Conservation (phyloP, 495 filamentous ascomycete genomes). For the Talaromyces proteolyticus region DNA sequence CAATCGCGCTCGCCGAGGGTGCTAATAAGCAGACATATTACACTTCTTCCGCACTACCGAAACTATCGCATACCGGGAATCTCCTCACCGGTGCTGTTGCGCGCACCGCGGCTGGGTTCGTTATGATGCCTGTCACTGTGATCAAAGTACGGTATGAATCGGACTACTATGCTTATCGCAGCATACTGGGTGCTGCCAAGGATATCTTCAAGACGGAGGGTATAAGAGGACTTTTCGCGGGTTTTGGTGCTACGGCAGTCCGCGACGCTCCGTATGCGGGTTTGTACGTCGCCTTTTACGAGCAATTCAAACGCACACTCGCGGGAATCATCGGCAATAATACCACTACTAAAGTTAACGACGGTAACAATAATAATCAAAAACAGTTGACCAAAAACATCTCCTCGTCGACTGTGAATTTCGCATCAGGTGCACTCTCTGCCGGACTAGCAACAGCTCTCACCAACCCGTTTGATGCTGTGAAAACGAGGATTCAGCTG, state of each 20-base stretch:
- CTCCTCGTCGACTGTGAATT: constrained; percentile 70
- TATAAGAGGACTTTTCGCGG: constrained; percentile 79
- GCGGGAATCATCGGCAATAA: background rate
- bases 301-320: constrained; percentile 63
- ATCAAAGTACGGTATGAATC: constrained; percentile 96
- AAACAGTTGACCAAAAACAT: background rate
- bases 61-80: constrained; percentile 80
- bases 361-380: constrained; percentile 11
- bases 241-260: constrained; percentile 89
- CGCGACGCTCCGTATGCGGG: constrained; percentile 95
- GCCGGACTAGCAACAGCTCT: constrained; percentile 77
- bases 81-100: constrained; percentile 78
- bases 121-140: constrained; percentile 95
- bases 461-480: constrained; percentile 93
- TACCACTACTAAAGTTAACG: background rate
- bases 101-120: constrained; percentile 75
- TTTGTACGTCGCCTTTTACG: constrained; percentile 91
- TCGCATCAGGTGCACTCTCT: constrained; percentile 70
- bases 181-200: constrained; percentile 60
- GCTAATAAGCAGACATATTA: constrained; percentile 10
- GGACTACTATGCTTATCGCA: constrained; percentile 76
- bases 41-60: constrained; percentile 71
- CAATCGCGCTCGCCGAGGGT: constrained; percentile 16
- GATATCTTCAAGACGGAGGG: constrained; percentile 76
- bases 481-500: constrained; percentile 92